Base-by-base conservation (phyloP, 108 stramenopile species). In the Schizochytrium sp. region DNA sequence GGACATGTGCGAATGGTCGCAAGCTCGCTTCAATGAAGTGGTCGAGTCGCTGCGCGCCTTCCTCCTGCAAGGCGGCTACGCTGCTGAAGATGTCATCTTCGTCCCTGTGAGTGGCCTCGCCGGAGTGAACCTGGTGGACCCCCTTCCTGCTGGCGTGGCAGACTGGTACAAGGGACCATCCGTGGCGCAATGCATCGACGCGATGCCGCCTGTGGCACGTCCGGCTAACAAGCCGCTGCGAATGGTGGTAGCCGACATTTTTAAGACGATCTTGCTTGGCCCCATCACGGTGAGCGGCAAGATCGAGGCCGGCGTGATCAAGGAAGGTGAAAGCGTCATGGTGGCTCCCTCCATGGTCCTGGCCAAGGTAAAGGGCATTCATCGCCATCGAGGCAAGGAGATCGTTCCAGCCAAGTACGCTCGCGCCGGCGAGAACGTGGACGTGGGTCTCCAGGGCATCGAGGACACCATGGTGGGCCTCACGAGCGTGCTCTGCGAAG, bases 351-450 rank as follows among this genome's bases (percentile, higher is more conserved):
- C 95, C 53, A 96, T 96, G 41, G 96, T 96, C 72, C 91, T 91
- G 5, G 97, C 94, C 51, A 90, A 44, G 29, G 93, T 96, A 14
- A 90, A 88, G 5, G 90, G 93, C 57, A 93, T 97, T 28, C 76
- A 83, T 47, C 76, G 76, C 19, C 95, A 95, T 51, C 94, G 93
- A 59, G 92, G 95, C 41, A 92, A 95, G 47, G 94, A 94, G 59
- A 89, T 91, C 47, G 72, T 72, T 12, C 89, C 89, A 16, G 89
- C 87, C 5, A 91, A 91, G 60, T 58, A 91, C 58, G 97, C 95
- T 10, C 72, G 94, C 45, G 97, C 96, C n/a, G 97, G 97, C 87
- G 97, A 98, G 87, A 95, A 94, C 57, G 95, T 95, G 16, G 97
- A 98, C 57, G 60, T 96, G 5, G 88, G 91, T 34, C 88, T 98